Conservation (phyloP, 2,329 filamentous ascomycete species). For the Trichoderma endophyticum region DNA sequence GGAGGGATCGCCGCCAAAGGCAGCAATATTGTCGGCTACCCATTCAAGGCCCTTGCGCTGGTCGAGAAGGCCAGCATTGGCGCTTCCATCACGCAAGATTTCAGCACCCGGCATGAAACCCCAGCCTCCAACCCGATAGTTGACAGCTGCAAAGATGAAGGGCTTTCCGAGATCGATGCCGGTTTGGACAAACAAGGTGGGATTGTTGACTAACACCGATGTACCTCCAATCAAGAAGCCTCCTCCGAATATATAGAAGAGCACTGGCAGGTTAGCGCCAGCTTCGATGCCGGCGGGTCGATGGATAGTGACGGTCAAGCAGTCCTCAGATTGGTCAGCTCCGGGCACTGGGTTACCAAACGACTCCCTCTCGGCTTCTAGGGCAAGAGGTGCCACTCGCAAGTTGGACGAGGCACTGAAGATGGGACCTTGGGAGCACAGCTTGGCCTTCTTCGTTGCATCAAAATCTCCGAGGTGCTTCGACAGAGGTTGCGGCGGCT, state of each 20-base stretch:
- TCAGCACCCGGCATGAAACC: slow-evolving; percentile 70
- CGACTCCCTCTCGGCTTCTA: background rate
- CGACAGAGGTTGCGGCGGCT: slow-evolving; percentile 57
- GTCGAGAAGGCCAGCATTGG: slow-evolving; percentile 70
- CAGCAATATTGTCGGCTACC: slow-evolving; percentile 70
- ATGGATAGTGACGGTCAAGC: slow-evolving; percentile 58
- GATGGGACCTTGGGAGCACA: slow-evolving; percentile 48
- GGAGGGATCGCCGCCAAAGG: background rate
- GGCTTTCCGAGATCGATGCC: slow-evolving; percentile 34
- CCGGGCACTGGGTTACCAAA: background rate
- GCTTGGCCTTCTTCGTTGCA: slow-evolving; percentile 51
- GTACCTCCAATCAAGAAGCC: slow-evolving; percentile 50
- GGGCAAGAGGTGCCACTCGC: background rate
- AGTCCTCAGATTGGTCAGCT: slow-evolving; percentile 49
- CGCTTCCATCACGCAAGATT: slow-evolving; percentile 61
- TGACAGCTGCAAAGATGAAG: slow-evolving; percentile 72
- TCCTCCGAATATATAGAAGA: slow-evolving; percentile 70
- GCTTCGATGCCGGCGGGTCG: slow-evolving; percentile 55
- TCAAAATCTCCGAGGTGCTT: slow-evolving; percentile 55
- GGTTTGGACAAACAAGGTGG: background rate
- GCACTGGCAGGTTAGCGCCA: slow-evolving; percentile 58
- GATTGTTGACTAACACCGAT: slow-evolving; percentile 33
- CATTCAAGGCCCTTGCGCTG: slow-evolving; percentile 71
- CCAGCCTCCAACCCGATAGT: slow-evolving; percentile 69
- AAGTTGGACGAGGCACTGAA: background rate